A percentile compares a stretch with the other conserved stretches of the same genome.
phyloP scores from a whole-genome alignment of 192 early-diverging fungal species.

The Coemansia sp. region DNA sequence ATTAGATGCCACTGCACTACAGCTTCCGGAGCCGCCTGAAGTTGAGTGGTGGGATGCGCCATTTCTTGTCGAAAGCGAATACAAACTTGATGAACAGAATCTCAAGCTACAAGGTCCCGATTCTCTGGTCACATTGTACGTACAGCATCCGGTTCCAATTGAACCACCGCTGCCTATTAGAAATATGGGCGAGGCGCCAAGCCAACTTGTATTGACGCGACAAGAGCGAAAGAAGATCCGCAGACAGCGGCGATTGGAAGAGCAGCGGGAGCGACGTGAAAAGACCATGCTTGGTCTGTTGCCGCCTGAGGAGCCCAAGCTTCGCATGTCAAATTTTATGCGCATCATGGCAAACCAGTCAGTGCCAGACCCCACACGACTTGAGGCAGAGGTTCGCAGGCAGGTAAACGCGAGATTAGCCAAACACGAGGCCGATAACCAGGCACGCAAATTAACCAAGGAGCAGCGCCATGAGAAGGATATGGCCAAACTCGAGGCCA shows the following conservation, averaged over 20 bases:
- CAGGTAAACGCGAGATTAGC: conserved; percentile 79
- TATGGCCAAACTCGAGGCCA: conserved; percentile 68
- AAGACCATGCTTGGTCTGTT: conserved; percentile 90
- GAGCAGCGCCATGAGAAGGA: conserved; percentile 82
- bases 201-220: conserved; percentile 39
- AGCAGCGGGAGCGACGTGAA: conserved; percentile 90
- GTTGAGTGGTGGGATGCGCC: conserved; percentile 99
- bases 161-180: conserved; percentile 35
- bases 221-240: conserved; percentile 91
- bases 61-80: conserved; percentile 68
- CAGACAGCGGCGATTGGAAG: conserved; percentile 79
- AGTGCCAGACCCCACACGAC: conserved; percentile 88
- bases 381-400: conserved; percentile 88
- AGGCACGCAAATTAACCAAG: conserved; percentile 79
- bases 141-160: conserved; percentile 36
- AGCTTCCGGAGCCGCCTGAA: conserved; percentile 64
- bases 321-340: conserved; percentile 94
- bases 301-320: conserved; percentile 88
- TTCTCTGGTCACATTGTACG: conserved; percentile 53
- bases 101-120: conserved; percentile 51
- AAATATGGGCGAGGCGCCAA: conserved; percentile 18
- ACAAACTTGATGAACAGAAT: conserved; percentile 59
- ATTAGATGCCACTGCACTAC: conserved; percentile 49
- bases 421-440: conserved; percentile 82
- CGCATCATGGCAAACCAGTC: conserved; percentile 91